phyloP scores from a whole-genome alignment of 1,284 basidiomycete genomes.

The Pseudozyma thailandica region DNA sequence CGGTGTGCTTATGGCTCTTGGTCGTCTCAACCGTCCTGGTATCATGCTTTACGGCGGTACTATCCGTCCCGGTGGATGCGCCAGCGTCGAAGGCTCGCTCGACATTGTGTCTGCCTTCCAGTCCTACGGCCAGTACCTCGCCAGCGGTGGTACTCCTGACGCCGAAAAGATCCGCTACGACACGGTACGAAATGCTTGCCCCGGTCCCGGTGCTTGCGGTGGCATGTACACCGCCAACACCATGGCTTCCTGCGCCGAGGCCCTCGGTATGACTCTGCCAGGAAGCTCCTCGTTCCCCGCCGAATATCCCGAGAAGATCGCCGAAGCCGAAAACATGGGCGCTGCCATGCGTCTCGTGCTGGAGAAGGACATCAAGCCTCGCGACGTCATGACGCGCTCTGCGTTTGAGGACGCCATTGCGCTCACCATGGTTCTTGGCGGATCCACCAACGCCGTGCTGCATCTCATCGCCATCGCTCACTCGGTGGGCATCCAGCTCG shows the following conservation, averaged over 20 bases:
- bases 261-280: slow-evolving; percentile 66
- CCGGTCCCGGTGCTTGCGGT: slow-evolving; percentile 66
- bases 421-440: slow-evolving; percentile 67
- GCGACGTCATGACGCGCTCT: slow-evolving; percentile 64
- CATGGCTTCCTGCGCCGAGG: slow-evolving; percentile 66
- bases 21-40: slow-evolving; percentile 65
- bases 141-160: slow-evolving; percentile 58
- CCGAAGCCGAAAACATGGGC: slow-evolving; percentile 62
- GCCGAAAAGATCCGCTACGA: slow-evolving; percentile 66
- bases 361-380: slow-evolving; percentile 65
- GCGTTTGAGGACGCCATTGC: slow-evolving; percentile 67
- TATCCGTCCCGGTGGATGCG: slow-evolving; percentile 64
- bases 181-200: slow-evolving; percentile 63
- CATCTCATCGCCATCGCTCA: slow-evolving; percentile 66
- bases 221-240: slow-evolving; percentile 69
- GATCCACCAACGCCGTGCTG: slow-evolving; percentile 65
- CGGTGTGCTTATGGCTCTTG: slow-evolving; percentile 67
- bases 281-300: slow-evolving; percentile 65
- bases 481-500: slow-evolving; percentile 61
- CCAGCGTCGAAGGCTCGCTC: slow-evolving; percentile 52
- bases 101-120: slow-evolving; percentile 68
- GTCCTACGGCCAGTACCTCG: slow-evolving; percentile 66
- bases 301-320: slow-evolving; percentile 64
- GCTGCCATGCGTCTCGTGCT: slow-evolving; percentile 62
- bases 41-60: slow-evolving; percentile 68